Percentiles rank a stretch among this genome's conserved stretches.
phyloP scores from a whole-genome alignment of 2,329 filamentous ascomycete genomes.

The Lasiodiplodia sp. region DNA sequence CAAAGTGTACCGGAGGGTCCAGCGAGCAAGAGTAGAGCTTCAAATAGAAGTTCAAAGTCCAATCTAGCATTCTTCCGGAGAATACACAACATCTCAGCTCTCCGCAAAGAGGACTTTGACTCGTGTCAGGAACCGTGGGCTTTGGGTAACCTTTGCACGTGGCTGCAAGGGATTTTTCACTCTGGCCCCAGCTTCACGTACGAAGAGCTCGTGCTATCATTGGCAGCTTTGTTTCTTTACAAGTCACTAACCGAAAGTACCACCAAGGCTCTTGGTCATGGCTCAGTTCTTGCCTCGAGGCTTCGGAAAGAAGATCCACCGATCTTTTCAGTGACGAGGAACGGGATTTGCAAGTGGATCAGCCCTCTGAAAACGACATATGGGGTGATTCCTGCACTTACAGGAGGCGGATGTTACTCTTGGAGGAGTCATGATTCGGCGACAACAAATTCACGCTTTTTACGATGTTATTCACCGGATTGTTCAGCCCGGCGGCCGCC shows the following conservation, averaged over 20 bases:
- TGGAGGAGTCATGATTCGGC: neutral
- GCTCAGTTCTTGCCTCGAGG: neutral
- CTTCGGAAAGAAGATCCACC: neutral
- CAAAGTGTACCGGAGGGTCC: no score
- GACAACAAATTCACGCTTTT: neutral
- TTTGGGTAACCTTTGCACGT: neutral
- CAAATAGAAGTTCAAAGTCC: no score
- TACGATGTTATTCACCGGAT: neutral
- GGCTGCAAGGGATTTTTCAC: neutral
- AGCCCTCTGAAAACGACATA: neutral
- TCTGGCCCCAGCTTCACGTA: neutral
- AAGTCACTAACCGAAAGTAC: neutral
- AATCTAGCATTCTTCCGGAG: neutral
- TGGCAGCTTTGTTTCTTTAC: neutral
- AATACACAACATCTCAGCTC: neutral
- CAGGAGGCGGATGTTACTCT: neutral
- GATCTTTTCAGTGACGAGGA: neutral
- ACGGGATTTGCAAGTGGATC: neutral
- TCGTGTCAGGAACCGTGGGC: neutral
- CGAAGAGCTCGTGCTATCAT: neutral
- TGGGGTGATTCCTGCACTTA: neutral
- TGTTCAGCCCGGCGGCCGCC: neutral
- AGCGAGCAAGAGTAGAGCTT: no score
- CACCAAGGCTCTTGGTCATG: neutral
- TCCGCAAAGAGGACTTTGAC: neutral